Percentiles rank a stretch among this genome's conserved stretches.
Evolutionary conservation across 345 rosid genomes (phyloP).

Genomic region (Bruguiera gymnorhiza): DNA sequence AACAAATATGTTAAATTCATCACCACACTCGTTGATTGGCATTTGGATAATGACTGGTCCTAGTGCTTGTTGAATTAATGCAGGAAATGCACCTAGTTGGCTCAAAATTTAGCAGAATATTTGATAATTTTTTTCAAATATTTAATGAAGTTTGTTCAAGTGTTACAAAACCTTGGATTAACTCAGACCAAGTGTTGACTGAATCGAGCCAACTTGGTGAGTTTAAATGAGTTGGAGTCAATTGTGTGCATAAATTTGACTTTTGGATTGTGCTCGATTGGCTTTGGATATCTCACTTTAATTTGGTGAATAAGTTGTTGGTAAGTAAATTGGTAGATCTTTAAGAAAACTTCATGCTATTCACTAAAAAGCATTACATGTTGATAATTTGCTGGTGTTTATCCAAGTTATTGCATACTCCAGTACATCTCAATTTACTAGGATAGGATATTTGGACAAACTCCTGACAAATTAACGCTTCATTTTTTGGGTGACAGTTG

Average conservation of each 20-base stretch:
- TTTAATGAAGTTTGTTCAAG: conserved; percentile 49
- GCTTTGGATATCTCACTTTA: neutral
- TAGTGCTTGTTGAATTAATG: conserved; percentile 38
- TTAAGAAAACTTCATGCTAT: neutral
- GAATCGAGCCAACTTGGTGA: conserved; percentile 56
- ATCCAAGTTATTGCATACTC: neutral
- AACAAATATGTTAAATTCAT: neutral
- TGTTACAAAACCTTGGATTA: conserved; percentile 55
- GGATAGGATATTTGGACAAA: neutral
- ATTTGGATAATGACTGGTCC: conserved; percentile 17
- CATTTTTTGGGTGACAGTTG: conserved; percentile 40
- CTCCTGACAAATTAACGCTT: conserved; percentile 14
- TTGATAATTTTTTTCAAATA: conserved; percentile 40
- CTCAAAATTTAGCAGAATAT: conserved; percentile 53
- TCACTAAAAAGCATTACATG: neutral
- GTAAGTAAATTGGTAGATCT: neutral
- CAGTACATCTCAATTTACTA: neutral
- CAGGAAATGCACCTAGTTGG: conserved; percentile 63
- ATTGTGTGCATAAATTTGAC: neutral
- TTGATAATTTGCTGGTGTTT: neutral
- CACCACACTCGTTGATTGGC: conserved; percentile 14
- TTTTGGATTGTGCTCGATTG: conserved; percentile 1
- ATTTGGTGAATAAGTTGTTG: neutral
- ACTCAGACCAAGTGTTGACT: conserved; percentile 42
- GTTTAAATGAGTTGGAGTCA: conserved; percentile 16